Base-by-base conservation (phyloP, 306 rosid genomes). In the Alnus rubra region DNA sequence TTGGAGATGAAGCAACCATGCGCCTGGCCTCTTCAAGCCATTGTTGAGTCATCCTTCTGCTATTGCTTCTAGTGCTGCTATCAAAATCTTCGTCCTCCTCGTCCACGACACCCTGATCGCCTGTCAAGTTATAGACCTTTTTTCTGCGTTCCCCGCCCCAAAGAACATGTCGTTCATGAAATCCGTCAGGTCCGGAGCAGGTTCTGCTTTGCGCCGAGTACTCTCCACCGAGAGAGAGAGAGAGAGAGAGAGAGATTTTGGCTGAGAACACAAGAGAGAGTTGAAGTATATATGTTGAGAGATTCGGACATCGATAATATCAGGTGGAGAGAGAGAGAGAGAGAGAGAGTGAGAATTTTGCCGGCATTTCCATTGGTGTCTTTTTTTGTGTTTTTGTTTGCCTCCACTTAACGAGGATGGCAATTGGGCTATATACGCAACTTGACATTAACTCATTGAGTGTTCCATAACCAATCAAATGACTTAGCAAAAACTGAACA, bases 81-180 rank as follows among this genome's bases (percentile, higher is more conserved):
- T 87, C 89, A n/a, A 90, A 88, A 2, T 81, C 69, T 0, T 75
- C 31, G 10, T 52, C 76, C 1, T 1, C 35, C 10, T 47, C 76
- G 0, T 74, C 60, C 13, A 4, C 55, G 0, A 13, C 67, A 45
- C 18, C 4, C 35, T n/a, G n/a, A n/a, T 33, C 39, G 3, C 96
- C 96, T 0, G 88, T 88, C 65, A 94, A 82, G 81, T 90, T 84
- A 69, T 92, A 94, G 1, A 64, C 69, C 72, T 80, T 94, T 69
- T 74, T 78, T 83, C 75, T 19, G 47, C 4, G 6, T 77, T 82
- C 0, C 39, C 77, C 2, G 85, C 49, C 35, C 97, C 94, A 0
- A 89, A 94, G 50, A 92, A 92, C 97, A 84, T 85, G 85, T 94
- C 96, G 84, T 90, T 92, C 91, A 94, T 92, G 87, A 90, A 92